phyloP scores from a whole-genome alignment of 345 rosid genomes.

The Corymbia maculata region DNA sequence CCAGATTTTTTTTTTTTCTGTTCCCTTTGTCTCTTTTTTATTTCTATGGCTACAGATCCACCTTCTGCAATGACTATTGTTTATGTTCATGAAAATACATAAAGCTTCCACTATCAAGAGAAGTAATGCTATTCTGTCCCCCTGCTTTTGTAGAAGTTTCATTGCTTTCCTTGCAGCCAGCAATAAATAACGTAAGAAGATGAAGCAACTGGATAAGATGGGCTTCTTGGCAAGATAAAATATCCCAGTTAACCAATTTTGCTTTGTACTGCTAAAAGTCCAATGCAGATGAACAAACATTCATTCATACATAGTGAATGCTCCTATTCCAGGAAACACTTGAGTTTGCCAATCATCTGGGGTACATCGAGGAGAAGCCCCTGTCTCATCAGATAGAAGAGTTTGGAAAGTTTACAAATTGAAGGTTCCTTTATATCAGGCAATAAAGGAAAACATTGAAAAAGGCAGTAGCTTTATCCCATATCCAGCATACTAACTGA shows the following conservation, averaged over 20 bases:
- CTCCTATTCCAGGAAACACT: not conserved
- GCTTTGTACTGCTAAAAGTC: not conserved
- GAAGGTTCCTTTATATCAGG: not conserved
- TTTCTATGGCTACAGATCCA: not conserved
- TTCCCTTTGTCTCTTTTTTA: not conserved
- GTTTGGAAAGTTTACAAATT: not conserved
- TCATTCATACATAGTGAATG: not conserved
- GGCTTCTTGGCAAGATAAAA: not conserved
- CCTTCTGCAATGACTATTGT: not conserved
- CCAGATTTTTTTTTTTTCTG: not conserved
- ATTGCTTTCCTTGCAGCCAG: not conserved
- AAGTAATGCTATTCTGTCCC: not conserved
- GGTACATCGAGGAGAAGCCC: not conserved
- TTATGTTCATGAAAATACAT: not conserved
- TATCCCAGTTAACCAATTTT: not conserved
- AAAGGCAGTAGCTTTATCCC: not conserved
- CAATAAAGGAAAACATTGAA: not conserved
- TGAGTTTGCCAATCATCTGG: not conserved
- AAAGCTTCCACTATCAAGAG: not conserved
- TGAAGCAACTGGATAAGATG: not conserved
- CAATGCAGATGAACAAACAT: not conserved
- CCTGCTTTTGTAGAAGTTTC: not conserved
- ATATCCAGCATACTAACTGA: not conserved
- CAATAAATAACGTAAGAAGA: not conserved
- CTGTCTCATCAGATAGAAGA: not conserved